These are phyloP conservation scores for Camelina sativa DNA, from an alignment of 345 rosid genomes.

Conservation along the genomic window DNA sequence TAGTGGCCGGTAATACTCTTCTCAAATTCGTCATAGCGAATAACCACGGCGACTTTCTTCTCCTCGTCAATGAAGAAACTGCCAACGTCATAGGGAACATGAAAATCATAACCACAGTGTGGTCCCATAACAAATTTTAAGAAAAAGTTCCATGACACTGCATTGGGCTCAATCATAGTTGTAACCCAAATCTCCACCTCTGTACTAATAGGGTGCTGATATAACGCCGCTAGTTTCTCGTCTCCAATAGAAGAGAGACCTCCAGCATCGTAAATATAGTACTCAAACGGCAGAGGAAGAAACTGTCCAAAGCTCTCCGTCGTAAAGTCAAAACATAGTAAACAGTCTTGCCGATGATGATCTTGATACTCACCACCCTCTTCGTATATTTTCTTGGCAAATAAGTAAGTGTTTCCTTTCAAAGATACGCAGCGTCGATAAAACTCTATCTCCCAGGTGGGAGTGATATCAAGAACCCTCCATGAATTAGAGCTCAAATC, in stretches of 20 bases:
- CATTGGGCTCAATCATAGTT: neutral
- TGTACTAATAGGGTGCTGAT: neutral
- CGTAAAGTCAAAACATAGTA: slow-evolving; percentile 5
- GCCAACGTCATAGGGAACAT: neutral
- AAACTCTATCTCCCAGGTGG: neutral
- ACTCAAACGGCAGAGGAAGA: neutral
- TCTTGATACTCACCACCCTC: too few relatives aligned
- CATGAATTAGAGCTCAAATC: too few relatives aligned
- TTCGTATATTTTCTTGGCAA: too few relatives aligned
- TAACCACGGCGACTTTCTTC: neutral
- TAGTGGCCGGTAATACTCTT: neutral
- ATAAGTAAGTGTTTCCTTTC: too few relatives aligned
- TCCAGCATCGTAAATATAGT: neutral
- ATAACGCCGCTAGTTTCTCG: neutral
- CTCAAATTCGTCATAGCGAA: neutral
- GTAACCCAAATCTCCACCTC: slow-evolving; percentile 5
- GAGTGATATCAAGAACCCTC: neutral
- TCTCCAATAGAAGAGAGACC: neutral
- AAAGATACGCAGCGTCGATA: neutral
- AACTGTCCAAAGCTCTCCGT: neutral
- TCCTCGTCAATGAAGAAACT: slow-evolving; percentile 18
- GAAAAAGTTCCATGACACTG: neutral
- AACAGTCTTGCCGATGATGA: too few relatives aligned
- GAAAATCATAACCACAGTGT: neutral
- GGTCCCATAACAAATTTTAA: neutral